A percentile compares a stretch with the other conserved stretches of the same genome.
Evolutionary conservation across 2,329 filamentous ascomycete species (phyloP).

Genomic region (Ophiostoma sp.): DNA sequence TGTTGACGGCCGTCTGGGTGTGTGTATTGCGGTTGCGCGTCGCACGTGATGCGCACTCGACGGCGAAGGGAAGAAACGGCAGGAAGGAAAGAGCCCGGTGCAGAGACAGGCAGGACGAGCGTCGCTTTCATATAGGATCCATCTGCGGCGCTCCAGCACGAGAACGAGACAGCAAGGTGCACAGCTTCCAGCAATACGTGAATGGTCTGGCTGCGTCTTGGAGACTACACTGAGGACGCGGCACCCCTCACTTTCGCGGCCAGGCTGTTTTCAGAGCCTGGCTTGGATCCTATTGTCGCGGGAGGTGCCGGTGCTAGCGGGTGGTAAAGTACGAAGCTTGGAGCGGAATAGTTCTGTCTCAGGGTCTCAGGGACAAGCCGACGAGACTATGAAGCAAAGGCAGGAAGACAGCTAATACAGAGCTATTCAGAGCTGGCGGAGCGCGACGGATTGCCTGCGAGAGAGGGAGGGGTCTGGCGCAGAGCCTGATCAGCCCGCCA

Average conservation of each 20-base stretch:
- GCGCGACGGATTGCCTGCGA: neutral
- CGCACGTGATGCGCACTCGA: neutral
- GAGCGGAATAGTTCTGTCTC: neutral
- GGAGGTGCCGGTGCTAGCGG: slow-evolving; percentile 6
- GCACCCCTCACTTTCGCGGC: neutral
- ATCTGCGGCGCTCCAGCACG: neutral
- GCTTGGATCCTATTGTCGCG: neutral
- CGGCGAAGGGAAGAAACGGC: neutral
- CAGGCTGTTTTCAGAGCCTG: neutral
- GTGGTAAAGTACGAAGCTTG: neutral
- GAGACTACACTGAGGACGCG: neutral
- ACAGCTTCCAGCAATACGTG: slow-evolving; percentile 1
- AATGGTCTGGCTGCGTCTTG: neutral
- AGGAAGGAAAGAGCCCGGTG: neutral
- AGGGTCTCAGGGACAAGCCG: neutral
- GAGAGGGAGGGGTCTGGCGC: slow-evolving; percentile 10
- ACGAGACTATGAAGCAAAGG: neutral
- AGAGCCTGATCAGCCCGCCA: neutral
- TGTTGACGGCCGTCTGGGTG: neutral
- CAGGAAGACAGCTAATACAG: neutral
- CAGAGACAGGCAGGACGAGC: neutral
- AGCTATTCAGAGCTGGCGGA: neutral
- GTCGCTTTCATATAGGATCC: neutral
- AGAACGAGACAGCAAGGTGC: neutral
- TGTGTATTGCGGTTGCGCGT: neutral